These are phyloP conservation scores for Stachybotrys chartarum DNA, from an alignment of 2,329 filamentous ascomycete genomes.

Conservation along the genomic window DNA sequence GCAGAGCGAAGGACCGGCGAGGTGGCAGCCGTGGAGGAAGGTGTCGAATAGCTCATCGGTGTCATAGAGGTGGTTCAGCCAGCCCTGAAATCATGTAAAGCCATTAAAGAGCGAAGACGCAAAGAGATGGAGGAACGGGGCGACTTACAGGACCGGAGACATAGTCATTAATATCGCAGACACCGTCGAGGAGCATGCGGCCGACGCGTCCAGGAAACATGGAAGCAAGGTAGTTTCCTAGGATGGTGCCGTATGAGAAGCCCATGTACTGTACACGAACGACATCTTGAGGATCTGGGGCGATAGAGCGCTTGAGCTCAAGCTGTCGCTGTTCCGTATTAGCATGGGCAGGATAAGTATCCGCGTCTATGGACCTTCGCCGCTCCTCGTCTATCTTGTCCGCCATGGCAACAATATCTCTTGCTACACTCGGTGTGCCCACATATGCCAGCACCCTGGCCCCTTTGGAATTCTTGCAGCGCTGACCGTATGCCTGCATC, in stretches of 20 bases:
- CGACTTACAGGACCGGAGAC: constrained; percentile 1
- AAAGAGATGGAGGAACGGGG: not conserved
- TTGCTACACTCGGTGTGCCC: constrained; percentile 29
- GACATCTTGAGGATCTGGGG: not conserved
- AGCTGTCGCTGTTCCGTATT: not conserved
- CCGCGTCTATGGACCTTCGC: not conserved
- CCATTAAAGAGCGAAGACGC: not conserved
- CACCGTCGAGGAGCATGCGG: constrained; percentile 33
- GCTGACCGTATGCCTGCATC: constrained; percentile 14
- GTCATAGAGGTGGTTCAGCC: constrained; percentile 29
- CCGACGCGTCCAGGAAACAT: constrained; percentile 29
- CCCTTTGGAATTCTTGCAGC: constrained; percentile 16
- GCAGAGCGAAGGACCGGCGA: constrained; percentile 17
- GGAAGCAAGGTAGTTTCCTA: constrained; percentile 27
- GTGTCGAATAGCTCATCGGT: constrained; percentile 23
- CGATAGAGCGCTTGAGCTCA: not conserved
- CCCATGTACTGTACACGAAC: constrained; percentile 39
- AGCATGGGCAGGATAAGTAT: constrained; percentile 10
- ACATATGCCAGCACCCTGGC: constrained; percentile 24
- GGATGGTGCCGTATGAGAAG: constrained; percentile 36
- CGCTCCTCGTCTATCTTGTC: constrained; percentile 30
- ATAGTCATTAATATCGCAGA: constrained; percentile 30
- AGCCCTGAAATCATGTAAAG: constrained; percentile 14
- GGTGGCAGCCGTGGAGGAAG: constrained; percentile 29
- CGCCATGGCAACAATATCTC: constrained; percentile 38